Evolutionary conservation across 2,329 filamentous ascomycete species (phyloP), one percentile per base, ranked within the genome.

Genomic region (Phoma sp.): DNA sequence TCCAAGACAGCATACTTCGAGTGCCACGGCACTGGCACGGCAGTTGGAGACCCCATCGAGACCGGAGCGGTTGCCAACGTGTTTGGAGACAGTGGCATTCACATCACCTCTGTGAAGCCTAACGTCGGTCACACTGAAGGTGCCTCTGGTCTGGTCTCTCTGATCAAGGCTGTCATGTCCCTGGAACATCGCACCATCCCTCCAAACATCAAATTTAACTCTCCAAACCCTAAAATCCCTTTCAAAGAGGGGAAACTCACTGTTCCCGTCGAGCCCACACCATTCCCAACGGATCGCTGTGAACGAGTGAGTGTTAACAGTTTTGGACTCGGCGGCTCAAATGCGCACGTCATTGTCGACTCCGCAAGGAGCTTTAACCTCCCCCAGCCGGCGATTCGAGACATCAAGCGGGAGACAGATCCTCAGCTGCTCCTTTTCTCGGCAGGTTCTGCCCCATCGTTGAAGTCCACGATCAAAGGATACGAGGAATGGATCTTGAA

Each of bases 21-120:
- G 54, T 69, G 67, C 2, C 76, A 78, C 49, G 63, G 60, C 4
- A 66, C 66, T 4, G 84, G 84, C 2, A 87, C 84, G 0, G 76
- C 79, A 33, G 82, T 79, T 2, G 83, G 84, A 3, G 66, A 70
- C 36, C 60, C 63, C 0, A 54, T 67, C 4, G 69, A 73, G 37
- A 59, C 53, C 0, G 26, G 20, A 21, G 61, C 58, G 6, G 54
- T 59, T 26, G 54, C 17, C 32, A 37, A 5, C n/a, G 61, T 56
- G 2, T 62, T 65, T 30, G 34, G 37, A 12, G 25, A 28, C 4
- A n/a, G 15, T 29, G 23, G 6, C 12, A 18, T 18, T 26, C 38
- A 15, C 38, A n/a, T 42, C 7, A 25, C 23, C 4, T 25, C 38
- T n/a, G 28, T 42, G 6, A 62, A 64, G 21, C 76, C 63, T 67